Base-by-base conservation (phyloP, 2,329 filamentous ascomycete species). In the Arthrinium phaeospermum region DNA sequence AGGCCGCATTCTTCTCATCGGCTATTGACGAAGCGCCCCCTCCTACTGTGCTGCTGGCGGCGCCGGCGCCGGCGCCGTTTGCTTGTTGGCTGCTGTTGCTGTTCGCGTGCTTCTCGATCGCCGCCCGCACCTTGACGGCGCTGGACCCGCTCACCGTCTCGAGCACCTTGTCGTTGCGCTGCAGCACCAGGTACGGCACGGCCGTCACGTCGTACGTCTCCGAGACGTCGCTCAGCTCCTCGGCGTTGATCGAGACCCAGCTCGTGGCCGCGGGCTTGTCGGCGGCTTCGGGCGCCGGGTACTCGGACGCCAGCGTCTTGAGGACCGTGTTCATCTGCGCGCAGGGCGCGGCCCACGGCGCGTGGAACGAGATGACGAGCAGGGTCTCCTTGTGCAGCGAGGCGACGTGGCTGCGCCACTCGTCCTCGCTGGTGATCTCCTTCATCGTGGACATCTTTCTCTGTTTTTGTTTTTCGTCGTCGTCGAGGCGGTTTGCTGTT, bases 281-380 rank as follows among this genome's bases (percentile, higher is more conserved):
- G 78, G 89, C 87, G 78, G n/a, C 41, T 46, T 19, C 7, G 19
- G 57, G 6, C 8, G 57, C 57, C 12, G 94, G 91, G 84, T 97
- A 98, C 81, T 95, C 94, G 79, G 91, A 91, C 75, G 96, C 95
- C 76, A 99, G 93, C 30, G 94, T 93, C 80, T 90, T 88, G 75
- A 99, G 90, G 77, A 98, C 93, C 69, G 91, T 93, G 77, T 90
- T 91, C 95, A 98, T 98, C 84, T 98, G 95, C 75, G 93, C 91
- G 87, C 96, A 98, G 67, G 96, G 96, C 73, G 95, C 95, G 44
- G 96, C 96, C 96, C 96, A 99, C 76, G 95, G 93, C 27, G 96
- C 95, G 82, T 98, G 93, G 87, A 99, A 99, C 82, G 95, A 98
- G 80, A 97, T 90, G 79, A 98, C 88, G 75, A 96, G 88, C 73